These are phyloP conservation scores for Didymella arachidicola DNA, from an alignment of 2,329 filamentous ascomycete species.

Conservation along the genomic window DNA sequence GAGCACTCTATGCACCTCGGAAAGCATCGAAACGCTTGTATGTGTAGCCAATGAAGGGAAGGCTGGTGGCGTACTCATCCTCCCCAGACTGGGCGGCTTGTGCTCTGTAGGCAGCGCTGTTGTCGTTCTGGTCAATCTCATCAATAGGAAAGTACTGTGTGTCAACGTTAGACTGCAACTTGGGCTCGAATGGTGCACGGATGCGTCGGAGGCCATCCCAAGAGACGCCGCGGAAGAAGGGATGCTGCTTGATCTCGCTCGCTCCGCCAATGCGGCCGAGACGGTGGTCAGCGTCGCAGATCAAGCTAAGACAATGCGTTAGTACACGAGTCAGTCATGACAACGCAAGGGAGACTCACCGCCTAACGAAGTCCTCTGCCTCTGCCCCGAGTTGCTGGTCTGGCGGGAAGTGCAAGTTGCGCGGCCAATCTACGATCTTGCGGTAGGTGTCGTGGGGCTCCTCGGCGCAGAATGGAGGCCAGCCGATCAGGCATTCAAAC, in stretches of 20 bases:
- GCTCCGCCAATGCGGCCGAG: conserved; percentile 83
- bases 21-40: conserved; percentile 93
- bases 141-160: conserved; percentile 99
- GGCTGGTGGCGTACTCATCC: conserved; percentile 87
- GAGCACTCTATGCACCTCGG: conserved; percentile 48
- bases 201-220: conserved; percentile 94
- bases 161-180: conserved; percentile 90
- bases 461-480: conserved; percentile 98
- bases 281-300: conserved; percentile 92
- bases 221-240: conserved; percentile 96
- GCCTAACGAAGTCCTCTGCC: conserved; percentile 90
- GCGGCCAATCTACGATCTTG: conserved; percentile 98
- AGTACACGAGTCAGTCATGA: conserved; percentile 27
- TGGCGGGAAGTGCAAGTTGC: conserved; percentile 94
- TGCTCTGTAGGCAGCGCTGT: conserved; percentile 83
- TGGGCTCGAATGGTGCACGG: conserved; percentile 93
- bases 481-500: conserved; percentile 98
- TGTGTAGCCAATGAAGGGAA: conserved; percentile 95
- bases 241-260: conserved; percentile 89
- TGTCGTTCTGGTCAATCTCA: conserved; percentile 97
- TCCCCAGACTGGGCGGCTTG: conserved; percentile 75
- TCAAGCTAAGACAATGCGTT: conserved; percentile 67
- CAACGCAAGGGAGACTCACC: conserved; percentile 62
- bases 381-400: conserved; percentile 89
- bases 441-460: conserved; percentile 97